Percentiles rank a stretch among this genome's conserved stretches.
Evolutionary conservation across 1,139 yeast species (phyloP).

Genomic region (Wickerhamomyces sp.): DNA sequence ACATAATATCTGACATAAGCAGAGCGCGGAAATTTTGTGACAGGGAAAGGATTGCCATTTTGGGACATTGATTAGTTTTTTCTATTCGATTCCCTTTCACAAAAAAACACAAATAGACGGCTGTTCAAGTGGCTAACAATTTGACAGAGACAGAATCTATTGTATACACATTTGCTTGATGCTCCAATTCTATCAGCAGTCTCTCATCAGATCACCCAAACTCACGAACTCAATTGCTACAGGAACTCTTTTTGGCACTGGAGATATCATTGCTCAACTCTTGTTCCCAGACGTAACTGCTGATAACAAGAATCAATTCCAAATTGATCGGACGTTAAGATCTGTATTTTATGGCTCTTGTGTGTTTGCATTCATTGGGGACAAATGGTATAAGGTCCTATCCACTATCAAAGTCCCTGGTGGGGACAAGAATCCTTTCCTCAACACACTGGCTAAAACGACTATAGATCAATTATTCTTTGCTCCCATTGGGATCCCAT

Average conservation of each 20-base stretch:
- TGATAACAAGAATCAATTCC: constrained; percentile 4
- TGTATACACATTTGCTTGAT: neutral
- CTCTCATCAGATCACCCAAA: constrained; percentile 44
- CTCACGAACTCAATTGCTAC: constrained; percentile 51
- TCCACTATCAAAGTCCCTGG: constrained; percentile 41
- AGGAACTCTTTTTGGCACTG: constrained; percentile 64
- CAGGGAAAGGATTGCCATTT: neutral
- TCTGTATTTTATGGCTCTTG: constrained; percentile 70
- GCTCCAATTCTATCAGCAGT: constrained; percentile 30
- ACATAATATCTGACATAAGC: too few species aligned
- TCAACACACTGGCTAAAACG: constrained; percentile 43
- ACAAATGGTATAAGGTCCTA: constrained; percentile 61
- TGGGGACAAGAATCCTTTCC: constrained; percentile 25
- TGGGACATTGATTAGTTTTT: too few species aligned
- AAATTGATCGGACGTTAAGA: constrained; percentile 53
- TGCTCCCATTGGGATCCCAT: constrained; percentile 72
- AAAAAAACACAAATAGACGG: too few species aligned
- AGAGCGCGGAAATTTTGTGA: too few species aligned
- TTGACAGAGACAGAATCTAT: too few species aligned
- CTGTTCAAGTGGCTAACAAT: too few species aligned
- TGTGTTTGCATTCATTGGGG: constrained; percentile 76
- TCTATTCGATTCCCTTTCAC: too few species aligned
- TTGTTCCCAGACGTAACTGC: constrained; percentile 35
- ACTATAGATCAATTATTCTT: constrained; percentile 67
- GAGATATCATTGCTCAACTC: constrained; percentile 70